phyloP scores from a whole-genome alignment of 148 eudicot species.

The Euryodendron excelsum region DNA sequence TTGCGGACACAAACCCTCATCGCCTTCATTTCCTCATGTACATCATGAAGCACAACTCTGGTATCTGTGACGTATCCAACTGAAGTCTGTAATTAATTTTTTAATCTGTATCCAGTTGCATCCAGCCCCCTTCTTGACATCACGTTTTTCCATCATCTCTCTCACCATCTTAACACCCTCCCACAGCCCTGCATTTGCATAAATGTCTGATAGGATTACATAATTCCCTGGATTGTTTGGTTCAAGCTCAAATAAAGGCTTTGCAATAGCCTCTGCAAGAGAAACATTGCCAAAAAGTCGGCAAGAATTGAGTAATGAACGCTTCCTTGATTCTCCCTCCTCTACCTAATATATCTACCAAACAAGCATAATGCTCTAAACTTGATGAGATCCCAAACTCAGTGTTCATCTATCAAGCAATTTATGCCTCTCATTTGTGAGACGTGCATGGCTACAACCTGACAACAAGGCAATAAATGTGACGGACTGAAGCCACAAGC shows the following conservation, averaged over 20 bases:
- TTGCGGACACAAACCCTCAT: slow-evolving; percentile 32
- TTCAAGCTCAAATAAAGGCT: slow-evolving; percentile 32
- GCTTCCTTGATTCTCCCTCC: slow-evolving; percentile 39
- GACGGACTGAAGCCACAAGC: slow-evolving; percentile 26
- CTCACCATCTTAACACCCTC: slow-evolving; percentile 30
- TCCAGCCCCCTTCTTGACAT: slow-evolving; percentile 31
- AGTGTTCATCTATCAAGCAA: slow-evolving; percentile 30
- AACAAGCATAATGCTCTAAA: slow-evolving; percentile 49
- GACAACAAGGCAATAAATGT: slow-evolving; percentile 40
- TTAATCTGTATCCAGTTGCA: slow-evolving; percentile 44
- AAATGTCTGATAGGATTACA: slow-evolving; percentile 39
- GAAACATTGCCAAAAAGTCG: slow-evolving; percentile 32
- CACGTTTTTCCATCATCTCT: slow-evolving; percentile 34
- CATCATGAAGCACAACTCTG: slow-evolving; percentile 31
- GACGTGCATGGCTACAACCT: slow-evolving; percentile 35
- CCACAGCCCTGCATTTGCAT: slow-evolving; percentile 48
- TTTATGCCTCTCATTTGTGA: slow-evolving; percentile 22
- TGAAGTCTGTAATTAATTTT: slow-evolving; percentile 27
- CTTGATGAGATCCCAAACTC: slow-evolving; percentile 30
- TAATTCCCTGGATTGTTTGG: slow-evolving; percentile 40
- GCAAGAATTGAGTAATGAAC: slow-evolving; percentile 42
- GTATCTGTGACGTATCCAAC: slow-evolving; percentile 31
- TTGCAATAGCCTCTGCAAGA: slow-evolving; percentile 33
- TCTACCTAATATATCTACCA: slow-evolving; percentile 47
- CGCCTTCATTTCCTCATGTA: slow-evolving; percentile 28